phyloP scores from a whole-genome alignment of 345 rosid species.

The Boechera stricta region DNA sequence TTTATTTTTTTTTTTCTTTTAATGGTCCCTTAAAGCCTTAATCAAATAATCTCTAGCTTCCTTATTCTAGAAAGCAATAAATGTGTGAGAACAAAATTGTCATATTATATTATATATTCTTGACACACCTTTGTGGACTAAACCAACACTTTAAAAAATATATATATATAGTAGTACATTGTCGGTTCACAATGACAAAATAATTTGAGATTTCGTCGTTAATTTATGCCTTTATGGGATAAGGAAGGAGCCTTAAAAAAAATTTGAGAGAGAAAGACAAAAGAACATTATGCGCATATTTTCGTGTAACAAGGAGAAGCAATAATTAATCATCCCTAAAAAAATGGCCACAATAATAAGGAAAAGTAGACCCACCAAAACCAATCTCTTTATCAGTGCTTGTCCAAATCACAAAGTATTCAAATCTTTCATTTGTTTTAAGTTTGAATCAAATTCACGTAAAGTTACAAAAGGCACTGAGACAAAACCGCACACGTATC shows the following conservation, averaged over 20 bases:
- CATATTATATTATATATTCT: background rate
- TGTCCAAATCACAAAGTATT: constrained; percentile 37
- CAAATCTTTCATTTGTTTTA: constrained; percentile 37
- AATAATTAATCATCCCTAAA: constrained; percentile 15
- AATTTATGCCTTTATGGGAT: constrained; percentile 6
- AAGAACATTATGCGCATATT: constrained; percentile 39
- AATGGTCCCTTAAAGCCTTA: too few relatives aligned
- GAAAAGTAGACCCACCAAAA: constrained; percentile 29
- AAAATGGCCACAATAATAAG: constrained; percentile 28
- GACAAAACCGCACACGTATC: constrained; percentile 44
- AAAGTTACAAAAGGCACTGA: constrained; percentile 43
- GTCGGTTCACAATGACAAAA: constrained; percentile 26
- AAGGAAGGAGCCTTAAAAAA: constrained; percentile 29
- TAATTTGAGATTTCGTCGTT: background rate
- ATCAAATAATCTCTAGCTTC: background rate
- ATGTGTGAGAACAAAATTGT: background rate
- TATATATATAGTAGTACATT: background rate
- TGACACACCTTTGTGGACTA: constrained; percentile 37
- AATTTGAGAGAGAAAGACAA: constrained; percentile 22
- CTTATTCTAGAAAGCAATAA: constrained; percentile 26
- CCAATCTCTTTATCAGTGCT: constrained; percentile 37
- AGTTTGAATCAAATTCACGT: constrained; percentile 32
- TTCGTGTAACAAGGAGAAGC: constrained; percentile 30
- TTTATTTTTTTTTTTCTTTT: too few relatives aligned
- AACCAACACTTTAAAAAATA: background rate